Evolutionary conservation across 192 early-diverging fungal genomes (phyloP).

Genomic region (Coemansia sp.): DNA sequence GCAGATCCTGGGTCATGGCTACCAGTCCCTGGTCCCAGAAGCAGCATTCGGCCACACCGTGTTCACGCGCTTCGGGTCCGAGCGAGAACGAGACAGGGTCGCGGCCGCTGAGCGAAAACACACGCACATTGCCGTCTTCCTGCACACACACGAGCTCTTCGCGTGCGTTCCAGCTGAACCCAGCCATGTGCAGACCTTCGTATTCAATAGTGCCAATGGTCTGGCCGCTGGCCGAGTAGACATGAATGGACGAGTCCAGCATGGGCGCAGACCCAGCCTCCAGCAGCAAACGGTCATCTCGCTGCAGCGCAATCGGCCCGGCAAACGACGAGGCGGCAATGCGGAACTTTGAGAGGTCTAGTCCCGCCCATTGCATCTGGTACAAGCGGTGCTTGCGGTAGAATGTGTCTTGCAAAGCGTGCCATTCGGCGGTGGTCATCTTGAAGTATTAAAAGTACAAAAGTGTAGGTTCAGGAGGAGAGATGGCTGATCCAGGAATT

Average conservation of each 20-base stretch:
- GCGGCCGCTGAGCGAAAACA: constrained; percentile 83
- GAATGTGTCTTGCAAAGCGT: constrained; percentile 48
- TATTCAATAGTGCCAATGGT: constrained; percentile 87
- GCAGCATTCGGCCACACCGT: constrained; percentile 76
- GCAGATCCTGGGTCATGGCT: constrained; percentile 79
- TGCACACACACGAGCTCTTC: constrained; percentile 87
- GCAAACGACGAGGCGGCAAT: constrained; percentile 86
- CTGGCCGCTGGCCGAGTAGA: constrained; percentile 85
- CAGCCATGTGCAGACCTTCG: constrained; percentile 86
- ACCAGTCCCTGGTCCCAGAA: constrained; percentile 94
- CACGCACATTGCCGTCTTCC: constrained; percentile 77
- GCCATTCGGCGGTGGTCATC: constrained; percentile 42
- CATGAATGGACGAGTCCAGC: constrained; percentile 74
- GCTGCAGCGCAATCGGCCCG: constrained; percentile 92
- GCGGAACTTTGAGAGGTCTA: constrained; percentile 80
- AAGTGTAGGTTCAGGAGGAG: not conserved
- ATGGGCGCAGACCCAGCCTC: constrained; percentile 70
- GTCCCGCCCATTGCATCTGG: constrained; percentile 82
- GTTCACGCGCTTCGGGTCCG: constrained; percentile 69
- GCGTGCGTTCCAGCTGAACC: constrained; percentile 86
- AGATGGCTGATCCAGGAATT: not conserved
- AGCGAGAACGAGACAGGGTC: constrained; percentile 53
- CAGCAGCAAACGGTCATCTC: constrained; percentile 83
- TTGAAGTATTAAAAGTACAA: not conserved
- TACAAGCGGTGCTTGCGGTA: constrained; percentile 78